Conservation (phyloP, 2,329 filamentous ascomycete genomes). For the Neurospora crassa region DNA sequence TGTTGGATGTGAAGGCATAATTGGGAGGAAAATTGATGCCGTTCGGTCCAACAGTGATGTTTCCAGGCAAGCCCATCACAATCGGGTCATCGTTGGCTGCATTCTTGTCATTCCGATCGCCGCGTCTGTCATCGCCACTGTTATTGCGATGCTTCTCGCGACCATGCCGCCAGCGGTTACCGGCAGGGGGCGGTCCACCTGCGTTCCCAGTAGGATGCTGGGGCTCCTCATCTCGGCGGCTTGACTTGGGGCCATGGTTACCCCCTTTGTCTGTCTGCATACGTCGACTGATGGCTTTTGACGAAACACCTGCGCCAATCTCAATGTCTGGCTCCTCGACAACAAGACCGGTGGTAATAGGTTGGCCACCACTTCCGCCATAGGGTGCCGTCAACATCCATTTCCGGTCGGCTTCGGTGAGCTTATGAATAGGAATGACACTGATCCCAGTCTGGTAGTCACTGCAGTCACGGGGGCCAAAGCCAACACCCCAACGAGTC, state of each 20-base stretch:
- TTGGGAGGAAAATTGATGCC: slow-evolving; percentile 41
- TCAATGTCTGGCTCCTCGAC: slow-evolving; percentile 98
- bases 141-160: slow-evolving; percentile 19
- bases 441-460: slow-evolving; percentile 90
- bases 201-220: slow-evolving; percentile 15
- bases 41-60: slow-evolving; percentile 34
- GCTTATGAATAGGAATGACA: slow-evolving; percentile 80
- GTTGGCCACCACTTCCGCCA: slow-evolving; percentile 78
- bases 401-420: slow-evolving; percentile 93
- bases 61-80: slow-evolving; percentile 31
- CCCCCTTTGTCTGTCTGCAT: slow-evolving; percentile 62
- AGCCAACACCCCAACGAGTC: slow-evolving; percentile 96
- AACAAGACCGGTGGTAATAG: slow-evolving; percentile 73
- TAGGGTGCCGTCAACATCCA: slow-evolving; percentile 94
- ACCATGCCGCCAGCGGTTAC: slow-evolving; percentile 13
- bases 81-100: slow-evolving; percentile 19
- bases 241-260: slow-evolving; percentile 54
- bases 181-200: slow-evolving; percentile 13
- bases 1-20: slow-evolving; percentile 24
- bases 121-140: slow-evolving; percentile 15
- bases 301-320: slow-evolving; percentile 93
- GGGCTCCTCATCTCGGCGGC: slow-evolving; percentile 31
- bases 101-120: slow-evolving; percentile 18
- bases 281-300: slow-evolving; percentile 68
- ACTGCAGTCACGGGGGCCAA: slow-evolving; percentile 92